phyloP scores from a whole-genome alignment of 257 asterid species.

The Henckelia pumila region DNA sequence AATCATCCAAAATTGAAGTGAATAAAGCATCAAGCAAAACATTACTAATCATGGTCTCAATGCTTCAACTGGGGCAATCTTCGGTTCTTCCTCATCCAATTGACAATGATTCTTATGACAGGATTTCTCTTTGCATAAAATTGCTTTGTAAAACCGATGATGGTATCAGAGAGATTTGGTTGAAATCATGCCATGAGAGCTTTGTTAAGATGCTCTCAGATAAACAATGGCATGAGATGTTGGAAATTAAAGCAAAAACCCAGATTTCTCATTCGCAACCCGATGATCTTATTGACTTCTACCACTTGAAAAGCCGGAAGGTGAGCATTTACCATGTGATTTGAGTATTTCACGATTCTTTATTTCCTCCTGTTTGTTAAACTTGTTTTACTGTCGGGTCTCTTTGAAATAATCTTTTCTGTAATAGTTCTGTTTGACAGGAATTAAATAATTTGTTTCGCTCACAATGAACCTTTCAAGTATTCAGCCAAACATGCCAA shows the following conservation, averaged over 20 bases:
- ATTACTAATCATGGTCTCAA: conserved; percentile 72
- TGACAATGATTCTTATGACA: conserved; percentile 80
- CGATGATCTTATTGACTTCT: conserved; percentile 91
- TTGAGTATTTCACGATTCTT: background rate
- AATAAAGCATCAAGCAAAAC: conserved; percentile 65
- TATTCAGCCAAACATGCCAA: background rate
- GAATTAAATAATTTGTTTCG: background rate
- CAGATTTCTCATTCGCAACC: conserved; percentile 81
- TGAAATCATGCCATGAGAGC: conserved; percentile 83
- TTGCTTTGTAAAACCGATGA: conserved; percentile 71
- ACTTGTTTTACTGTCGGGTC: background rate
- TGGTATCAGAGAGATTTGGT: conserved; percentile 75
- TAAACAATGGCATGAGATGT: conserved; percentile 83
- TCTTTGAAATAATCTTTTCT: background rate
- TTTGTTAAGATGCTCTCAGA: conserved; percentile 92
- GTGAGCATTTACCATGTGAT: conserved; percentile 30
- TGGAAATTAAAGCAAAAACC: conserved; percentile 82
- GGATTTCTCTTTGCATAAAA: conserved; percentile 77
- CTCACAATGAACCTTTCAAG: background rate
- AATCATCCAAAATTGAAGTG: conserved; percentile 68
- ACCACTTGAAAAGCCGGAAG: conserved; percentile 95
- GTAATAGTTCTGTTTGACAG: background rate
- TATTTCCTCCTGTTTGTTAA: background rate
- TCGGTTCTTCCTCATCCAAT: conserved; percentile 90
- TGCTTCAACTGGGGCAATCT: conserved; percentile 86